Evolutionary conservation across 2,329 filamentous ascomycete species (phyloP).

Genomic region (Neophaeococcomyces aloes): DNA sequence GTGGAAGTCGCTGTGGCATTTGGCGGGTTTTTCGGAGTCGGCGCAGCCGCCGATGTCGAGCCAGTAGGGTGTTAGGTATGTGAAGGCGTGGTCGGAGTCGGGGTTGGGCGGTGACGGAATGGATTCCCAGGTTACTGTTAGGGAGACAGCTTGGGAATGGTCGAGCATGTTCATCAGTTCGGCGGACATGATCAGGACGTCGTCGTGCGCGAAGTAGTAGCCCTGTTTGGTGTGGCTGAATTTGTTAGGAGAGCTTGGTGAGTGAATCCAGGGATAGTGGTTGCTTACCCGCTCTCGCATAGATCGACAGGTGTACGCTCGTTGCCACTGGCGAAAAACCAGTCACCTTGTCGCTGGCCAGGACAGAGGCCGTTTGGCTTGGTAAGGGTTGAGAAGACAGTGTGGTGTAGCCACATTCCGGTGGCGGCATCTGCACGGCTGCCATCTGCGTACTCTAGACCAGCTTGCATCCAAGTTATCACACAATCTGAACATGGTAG

Average conservation of each 20-base stretch:
- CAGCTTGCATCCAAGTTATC: slow-evolving; percentile 22
- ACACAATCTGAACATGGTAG: slow-evolving; percentile 14
- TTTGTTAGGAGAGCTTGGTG: background rate
- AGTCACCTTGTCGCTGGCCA: background rate
- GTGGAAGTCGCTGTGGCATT: slow-evolving; percentile 6
- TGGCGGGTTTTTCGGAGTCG: slow-evolving; percentile 6
- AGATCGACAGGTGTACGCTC: background rate
- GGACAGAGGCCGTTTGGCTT: slow-evolving; percentile 5
- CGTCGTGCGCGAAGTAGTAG: slow-evolving; percentile 9
- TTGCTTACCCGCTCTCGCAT: background rate
- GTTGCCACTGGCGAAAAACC: slow-evolving; percentile 1
- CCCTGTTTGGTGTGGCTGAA: slow-evolving; percentile 2
- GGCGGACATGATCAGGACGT: slow-evolving; percentile 7
- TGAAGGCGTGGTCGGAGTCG: background rate
- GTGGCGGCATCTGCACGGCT: slow-evolving; percentile 25
- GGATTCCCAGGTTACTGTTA: slow-evolving; percentile 12
- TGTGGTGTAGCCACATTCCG: slow-evolving; percentile 25
- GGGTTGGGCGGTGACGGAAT: background rate
- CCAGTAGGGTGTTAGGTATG: slow-evolving; percentile 6
- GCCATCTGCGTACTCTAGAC: slow-evolving; percentile 25
- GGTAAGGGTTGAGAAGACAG: slow-evolving; percentile 12
- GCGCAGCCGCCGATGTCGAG: slow-evolving; percentile 10
- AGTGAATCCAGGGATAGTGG: too few relatives aligned
- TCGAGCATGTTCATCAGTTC: slow-evolving; percentile 12
- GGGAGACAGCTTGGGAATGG: slow-evolving; percentile 8